phyloP scores from a whole-genome alignment of 495 filamentous ascomycete genomes.

The Cetradonia linearis region DNA sequence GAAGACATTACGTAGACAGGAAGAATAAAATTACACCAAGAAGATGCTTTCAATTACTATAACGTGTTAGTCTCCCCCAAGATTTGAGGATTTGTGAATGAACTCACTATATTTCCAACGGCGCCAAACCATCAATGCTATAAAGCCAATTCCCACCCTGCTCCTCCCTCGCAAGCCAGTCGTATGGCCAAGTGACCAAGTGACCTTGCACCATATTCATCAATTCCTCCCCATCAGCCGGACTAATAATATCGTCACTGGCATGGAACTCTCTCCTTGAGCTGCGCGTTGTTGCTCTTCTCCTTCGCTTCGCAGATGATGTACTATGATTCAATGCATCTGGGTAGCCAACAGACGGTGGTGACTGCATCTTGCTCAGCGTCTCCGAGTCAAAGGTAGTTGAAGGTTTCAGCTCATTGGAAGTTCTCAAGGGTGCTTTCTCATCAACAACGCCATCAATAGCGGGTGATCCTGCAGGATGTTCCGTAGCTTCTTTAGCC shows the following conservation, averaged over 20 bases:
- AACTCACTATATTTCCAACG: conserved; percentile 94
- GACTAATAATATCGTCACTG: conserved; percentile 61
- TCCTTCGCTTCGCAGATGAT: conserved; percentile 41
- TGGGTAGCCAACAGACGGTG: conserved; percentile 38
- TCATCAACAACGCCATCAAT: conserved; percentile 31
- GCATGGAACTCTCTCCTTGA: conserved; percentile 61
- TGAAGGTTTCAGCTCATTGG: conserved; percentile 21
- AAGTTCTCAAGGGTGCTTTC: conserved; percentile 32
- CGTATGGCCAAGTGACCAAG: conserved; percentile 85
- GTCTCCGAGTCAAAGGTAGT: conserved; percentile 17
- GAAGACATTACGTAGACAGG: neutral
- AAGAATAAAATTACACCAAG: neutral
- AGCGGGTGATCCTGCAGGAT: conserved; percentile 8
- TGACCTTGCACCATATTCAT: conserved; percentile 76
- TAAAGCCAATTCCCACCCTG: conserved; percentile 93
- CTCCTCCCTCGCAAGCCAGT: conserved; percentile 87
- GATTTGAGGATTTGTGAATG: neutral
- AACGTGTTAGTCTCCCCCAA: neutral
- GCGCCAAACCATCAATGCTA: conserved; percentile 88
- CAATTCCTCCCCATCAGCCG: conserved; percentile 66
- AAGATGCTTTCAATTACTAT: conserved; percentile 3
- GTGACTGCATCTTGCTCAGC: conserved; percentile 26
- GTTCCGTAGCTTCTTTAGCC: conserved; percentile 13
- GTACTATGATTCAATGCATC: conserved; percentile 41
- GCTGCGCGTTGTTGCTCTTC: conserved; percentile 67